Conservation (phyloP, 768 basidiomycete genomes). For the Trametes elegans region DNA sequence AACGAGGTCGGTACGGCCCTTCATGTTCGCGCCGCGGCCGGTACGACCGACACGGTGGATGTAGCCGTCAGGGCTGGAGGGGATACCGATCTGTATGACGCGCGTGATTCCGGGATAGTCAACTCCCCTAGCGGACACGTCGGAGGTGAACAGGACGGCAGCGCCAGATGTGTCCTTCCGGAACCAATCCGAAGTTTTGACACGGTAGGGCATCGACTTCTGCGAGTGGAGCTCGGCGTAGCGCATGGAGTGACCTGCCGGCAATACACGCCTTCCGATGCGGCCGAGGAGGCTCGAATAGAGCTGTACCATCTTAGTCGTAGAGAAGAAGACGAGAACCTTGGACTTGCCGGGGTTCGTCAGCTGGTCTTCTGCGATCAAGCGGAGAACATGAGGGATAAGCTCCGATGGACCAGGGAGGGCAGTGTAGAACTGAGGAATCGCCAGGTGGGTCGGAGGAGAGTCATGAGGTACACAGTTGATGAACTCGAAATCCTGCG, state of each 20-base stretch:
- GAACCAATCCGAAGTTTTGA: conserved; percentile 58
- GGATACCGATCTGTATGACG: conserved; percentile 89
- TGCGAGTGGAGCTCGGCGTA: conserved; percentile 86
- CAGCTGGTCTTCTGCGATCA: conserved; percentile 89
- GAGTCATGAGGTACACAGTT: conserved; percentile 64
- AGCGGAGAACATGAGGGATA: conserved; percentile 72
- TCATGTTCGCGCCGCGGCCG: conserved; percentile 56
- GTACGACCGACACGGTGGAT: conserved; percentile 86
- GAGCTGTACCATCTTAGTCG: conserved; percentile 82
- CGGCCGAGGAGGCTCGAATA: conserved; percentile 61
- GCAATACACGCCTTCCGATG: conserved; percentile 43
- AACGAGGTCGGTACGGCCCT: conserved; percentile 76
- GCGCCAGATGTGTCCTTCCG: conserved; percentile 49
- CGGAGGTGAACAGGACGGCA: conserved; percentile 76
- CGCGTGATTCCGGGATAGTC: conserved; percentile 89
- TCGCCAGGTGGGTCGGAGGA: conserved; percentile 66
- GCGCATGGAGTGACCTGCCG: conserved; percentile 47
- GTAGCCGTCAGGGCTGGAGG: conserved; percentile 67
- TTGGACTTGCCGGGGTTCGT: conserved; percentile 64
- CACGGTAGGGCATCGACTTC: conserved; percentile 57
- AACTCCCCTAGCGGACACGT: conserved; percentile 85
- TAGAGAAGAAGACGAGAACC: conserved; percentile 78
- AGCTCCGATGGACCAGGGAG: conserved; percentile 65
- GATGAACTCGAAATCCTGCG: conserved; percentile 64
- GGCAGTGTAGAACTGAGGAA: conserved; percentile 81